Evolutionary conservation across 495 filamentous ascomycete genomes (phyloP), one percentile per base, ranked within the genome.

Genomic region (Letharia columbiana): DNA sequence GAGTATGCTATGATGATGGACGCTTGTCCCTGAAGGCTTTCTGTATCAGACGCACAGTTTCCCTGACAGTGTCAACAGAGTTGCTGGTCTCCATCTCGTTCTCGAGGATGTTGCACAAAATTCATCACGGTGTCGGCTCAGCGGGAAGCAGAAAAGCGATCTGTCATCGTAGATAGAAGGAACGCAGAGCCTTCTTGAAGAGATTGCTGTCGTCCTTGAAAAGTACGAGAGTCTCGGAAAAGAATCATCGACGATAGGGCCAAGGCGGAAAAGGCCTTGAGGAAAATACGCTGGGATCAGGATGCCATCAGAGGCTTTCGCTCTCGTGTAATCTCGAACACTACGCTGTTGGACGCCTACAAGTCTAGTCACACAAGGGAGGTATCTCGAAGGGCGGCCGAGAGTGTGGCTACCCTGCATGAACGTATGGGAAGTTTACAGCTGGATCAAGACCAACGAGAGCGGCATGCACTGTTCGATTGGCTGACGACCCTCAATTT

Each of bases 401-500:
- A 57, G n/a, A n/a, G 28, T 35, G 15, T n/a, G 13, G 57, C 31
- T 8, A 18, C 39, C 17, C 33, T 59, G 12, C 6, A 39, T 18
- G 20, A 40, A n/a, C 15, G 57, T 28, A n/a, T 59, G 9, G 57
- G n/a, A n/a, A 9, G 4, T 10, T 39, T 59, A 40, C 57, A 59
- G 11, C 57, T 59, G 9, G 11, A 8, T 40, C 17, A 59, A 1
- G 57, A 59, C n/a, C 57, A 39, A 20, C 33, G 52, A 47, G 20
- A 52, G 20, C 40, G 47, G n/a, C 42, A 18, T 6, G 20, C 28
- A 37, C 44, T 73, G 7, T 56, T 69, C 20, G 42, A 65, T n/a
- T 73, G 71, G 71, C 67, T 73, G 12, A 61, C 63, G 17, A 58
- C 67, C 4, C 61, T 64, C 18, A 65, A 71, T 47, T 69, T 67